phyloP scores from a whole-genome alignment of 768 basidiomycete species.

The Gyrodon lividus region DNA sequence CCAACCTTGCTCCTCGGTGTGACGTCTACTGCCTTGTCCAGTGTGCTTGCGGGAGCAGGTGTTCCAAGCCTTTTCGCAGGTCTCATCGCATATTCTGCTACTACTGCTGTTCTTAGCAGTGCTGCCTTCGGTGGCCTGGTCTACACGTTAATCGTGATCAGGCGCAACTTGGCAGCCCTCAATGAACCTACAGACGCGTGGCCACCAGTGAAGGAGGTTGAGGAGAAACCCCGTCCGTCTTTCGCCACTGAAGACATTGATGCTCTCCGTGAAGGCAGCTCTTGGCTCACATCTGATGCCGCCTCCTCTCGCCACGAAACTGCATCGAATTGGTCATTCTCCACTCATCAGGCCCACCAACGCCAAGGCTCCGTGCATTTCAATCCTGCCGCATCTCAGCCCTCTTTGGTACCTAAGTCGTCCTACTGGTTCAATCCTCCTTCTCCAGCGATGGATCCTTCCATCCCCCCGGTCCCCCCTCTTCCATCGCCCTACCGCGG shows the following conservation, averaged over 20 bases:
- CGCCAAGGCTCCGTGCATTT: slow-evolving; percentile 15
- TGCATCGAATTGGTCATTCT: slow-evolving; percentile 70
- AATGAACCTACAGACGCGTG: slow-evolving; percentile 54
- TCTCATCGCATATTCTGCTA: slow-evolving; percentile 54
- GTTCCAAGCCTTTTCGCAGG: slow-evolving; percentile 59
- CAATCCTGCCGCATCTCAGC: slow-evolving; percentile 25
- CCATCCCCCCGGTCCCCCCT: slow-evolving; percentile 54
- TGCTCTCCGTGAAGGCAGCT: slow-evolving; percentile 69
- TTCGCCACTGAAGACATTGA: slow-evolving; percentile 74
- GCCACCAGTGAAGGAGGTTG: slow-evolving; percentile 55
- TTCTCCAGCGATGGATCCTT: slow-evolving; percentile 40
- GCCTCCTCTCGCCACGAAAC: slow-evolving; percentile 53
- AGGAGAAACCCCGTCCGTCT: slow-evolving; percentile 57
- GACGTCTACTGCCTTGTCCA: slow-evolving; percentile 59
- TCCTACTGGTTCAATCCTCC: slow-evolving; percentile 61
- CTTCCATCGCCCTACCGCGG: slow-evolving; percentile 60
- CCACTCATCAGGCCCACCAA: slow-evolving; percentile 58
- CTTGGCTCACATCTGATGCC: slow-evolving; percentile 76
- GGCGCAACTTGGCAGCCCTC: slow-evolving; percentile 58
- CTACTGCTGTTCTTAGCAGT: slow-evolving; percentile 51
- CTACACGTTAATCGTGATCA: slow-evolving; percentile 62
- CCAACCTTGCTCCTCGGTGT: slow-evolving; percentile 55
- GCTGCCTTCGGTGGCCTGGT: slow-evolving; percentile 58
- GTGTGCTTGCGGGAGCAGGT: slow-evolving; percentile 53
- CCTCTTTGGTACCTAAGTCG: slow-evolving; percentile 46